These are phyloP conservation scores for Pseudopithomyces maydicus DNA, from an alignment of 2,329 filamentous ascomycete genomes.

Conservation along the genomic window DNA sequence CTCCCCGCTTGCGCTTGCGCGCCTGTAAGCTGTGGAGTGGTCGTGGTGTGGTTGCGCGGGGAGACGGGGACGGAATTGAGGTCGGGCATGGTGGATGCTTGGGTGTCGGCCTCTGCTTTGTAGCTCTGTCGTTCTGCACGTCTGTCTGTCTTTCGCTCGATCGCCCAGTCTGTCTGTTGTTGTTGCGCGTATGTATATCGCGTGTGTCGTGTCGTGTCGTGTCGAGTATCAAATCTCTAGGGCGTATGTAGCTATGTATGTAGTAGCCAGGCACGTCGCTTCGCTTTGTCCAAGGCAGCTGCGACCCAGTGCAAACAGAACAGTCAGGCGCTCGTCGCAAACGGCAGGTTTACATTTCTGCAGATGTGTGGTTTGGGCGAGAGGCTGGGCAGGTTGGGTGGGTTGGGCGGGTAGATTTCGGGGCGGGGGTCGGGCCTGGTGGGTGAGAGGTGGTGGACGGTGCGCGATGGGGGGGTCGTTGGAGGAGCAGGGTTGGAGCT, in stretches of 20 bases:
- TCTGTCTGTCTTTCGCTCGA: no score
- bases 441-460: conserved; percentile 2
- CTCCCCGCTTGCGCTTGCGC: conserved; percentile 22
- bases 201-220: no score
- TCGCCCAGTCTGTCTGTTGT: no score
- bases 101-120: no score
- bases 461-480: conserved; percentile 18
- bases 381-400: no score
- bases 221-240: no score
- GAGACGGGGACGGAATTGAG: conserved; percentile 13
- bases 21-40: conserved; percentile 8
- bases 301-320: no score
- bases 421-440: neutral
- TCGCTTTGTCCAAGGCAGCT: no score
- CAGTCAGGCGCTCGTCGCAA: no score
- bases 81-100: conserved; percentile 12
- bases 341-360: conserved; percentile 14
- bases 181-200: no score
- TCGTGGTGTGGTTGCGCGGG: conserved; percentile 13
- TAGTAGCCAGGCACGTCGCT: no score
- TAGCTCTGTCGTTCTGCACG: conserved; percentile 25
- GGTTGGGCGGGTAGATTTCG: conserved; percentile 15
- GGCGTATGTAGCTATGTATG: no score
- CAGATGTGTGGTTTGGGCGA: conserved; percentile 18
- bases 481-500: conserved; percentile 14